A percentile compares a stretch with the other conserved stretches of the same genome.
Evolutionary conservation across 2,329 filamentous ascomycete species (phyloP).

Genomic region (Ophiocordyceps polyrhachis-furcata): DNA sequence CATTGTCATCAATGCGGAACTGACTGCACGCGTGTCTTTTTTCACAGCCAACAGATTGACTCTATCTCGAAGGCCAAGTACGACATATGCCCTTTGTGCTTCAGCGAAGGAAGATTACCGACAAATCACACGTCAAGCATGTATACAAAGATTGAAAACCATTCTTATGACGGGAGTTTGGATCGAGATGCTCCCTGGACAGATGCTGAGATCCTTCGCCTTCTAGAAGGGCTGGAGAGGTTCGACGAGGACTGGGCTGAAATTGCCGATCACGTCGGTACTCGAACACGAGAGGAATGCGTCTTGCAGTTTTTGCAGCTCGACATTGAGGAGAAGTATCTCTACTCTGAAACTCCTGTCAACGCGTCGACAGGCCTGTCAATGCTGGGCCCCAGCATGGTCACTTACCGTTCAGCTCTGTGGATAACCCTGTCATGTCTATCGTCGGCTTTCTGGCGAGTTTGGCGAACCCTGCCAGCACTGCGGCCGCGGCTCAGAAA

Average conservation of each 20-base stretch:
- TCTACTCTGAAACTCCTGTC: conserved; percentile 50
- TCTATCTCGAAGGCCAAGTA: conserved; percentile 53
- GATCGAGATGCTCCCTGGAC: conserved; percentile 83
- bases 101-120: conserved; percentile 67
- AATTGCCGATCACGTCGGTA: conserved; percentile 82
- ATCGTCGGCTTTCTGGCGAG: conserved; percentile 88
- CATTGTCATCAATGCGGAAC: conserved; percentile 85
- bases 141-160: conserved; percentile 79
- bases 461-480: conserved; percentile 74
- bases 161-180: conserved; percentile 56
- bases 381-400: conserved; percentile 53
- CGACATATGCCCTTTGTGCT: conserved; percentile 84
- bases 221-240: conserved; percentile 78
- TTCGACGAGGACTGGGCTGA: conserved; percentile 94
- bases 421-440: conserved; percentile 91
- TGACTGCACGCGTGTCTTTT: conserved; percentile 57
- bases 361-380: conserved; percentile 38
- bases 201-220: conserved; percentile 70
- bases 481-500: conserved; percentile 75
- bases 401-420: conserved; percentile 73
- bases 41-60: conserved; percentile 37
- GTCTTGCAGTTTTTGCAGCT: conserved; percentile 91
- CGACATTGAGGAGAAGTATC: conserved; percentile 93
- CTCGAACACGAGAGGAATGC: conserved; percentile 84
- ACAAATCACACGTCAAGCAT: conserved; percentile 59